Conservation (phyloP, 805 yeast species). For the Yarrowia sp. region DNA sequence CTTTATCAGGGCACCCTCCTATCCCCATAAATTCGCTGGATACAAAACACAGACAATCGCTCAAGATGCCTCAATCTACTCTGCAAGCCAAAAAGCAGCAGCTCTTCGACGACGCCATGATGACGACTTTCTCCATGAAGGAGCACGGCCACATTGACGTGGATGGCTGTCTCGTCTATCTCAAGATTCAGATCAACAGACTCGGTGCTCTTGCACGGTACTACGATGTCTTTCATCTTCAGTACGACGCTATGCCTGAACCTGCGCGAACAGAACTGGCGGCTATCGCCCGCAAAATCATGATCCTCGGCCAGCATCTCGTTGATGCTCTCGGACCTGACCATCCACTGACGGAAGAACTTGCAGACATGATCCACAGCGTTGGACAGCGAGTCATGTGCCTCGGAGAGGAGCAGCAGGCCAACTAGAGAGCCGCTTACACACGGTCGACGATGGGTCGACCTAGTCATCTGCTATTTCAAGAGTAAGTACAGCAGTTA, state of each 20-base stretch:
- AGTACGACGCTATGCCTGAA: slow-evolving; percentile 1
- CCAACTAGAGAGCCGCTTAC: too few species aligned
- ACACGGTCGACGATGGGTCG: too few species aligned
- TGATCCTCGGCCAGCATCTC: background rate
- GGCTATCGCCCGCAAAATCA: background rate
- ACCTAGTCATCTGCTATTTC: too few species aligned
- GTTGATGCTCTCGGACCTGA: background rate
- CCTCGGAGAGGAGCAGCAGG: background rate
- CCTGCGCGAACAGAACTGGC: background rate
- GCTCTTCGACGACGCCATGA: background rate
- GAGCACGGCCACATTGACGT: background rate
- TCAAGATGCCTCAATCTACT: background rate
- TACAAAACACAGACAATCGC: background rate
- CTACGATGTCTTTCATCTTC: background rate
- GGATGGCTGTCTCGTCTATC: background rate
- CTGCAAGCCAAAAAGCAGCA: background rate
- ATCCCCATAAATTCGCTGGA: background rate
- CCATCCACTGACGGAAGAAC: background rate
- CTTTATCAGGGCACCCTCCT: too few species aligned
- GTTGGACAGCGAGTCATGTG: background rate
- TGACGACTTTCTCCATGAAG: background rate
- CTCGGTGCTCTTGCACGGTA: background rate
- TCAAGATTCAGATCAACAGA: slow-evolving; percentile 1
- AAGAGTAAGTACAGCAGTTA: too few species aligned
- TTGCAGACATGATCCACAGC: background rate